phyloP scores from a whole-genome alignment of 2,329 filamentous ascomycete species.

The Fusarium tjaetaba region DNA sequence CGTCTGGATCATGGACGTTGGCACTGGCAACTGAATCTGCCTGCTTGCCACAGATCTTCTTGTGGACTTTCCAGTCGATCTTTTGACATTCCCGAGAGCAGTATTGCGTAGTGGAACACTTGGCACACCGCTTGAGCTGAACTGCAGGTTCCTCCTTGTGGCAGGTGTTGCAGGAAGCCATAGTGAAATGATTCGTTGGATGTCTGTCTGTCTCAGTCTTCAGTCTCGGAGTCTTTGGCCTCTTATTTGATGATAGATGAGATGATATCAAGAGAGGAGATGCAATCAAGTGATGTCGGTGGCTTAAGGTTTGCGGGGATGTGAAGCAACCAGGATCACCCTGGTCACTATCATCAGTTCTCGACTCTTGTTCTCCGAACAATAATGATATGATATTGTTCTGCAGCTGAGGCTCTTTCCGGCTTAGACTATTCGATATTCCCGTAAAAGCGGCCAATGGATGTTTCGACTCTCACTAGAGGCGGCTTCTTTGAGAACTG shows the following conservation, averaged over 20 bases:
- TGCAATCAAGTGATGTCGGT: background rate
- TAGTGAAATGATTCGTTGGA: background rate
- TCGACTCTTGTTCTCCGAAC: background rate
- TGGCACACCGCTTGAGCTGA: constrained; percentile 55
- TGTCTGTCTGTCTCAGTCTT: background rate
- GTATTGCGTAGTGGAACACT: constrained; percentile 58
- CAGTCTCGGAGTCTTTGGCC: background rate
- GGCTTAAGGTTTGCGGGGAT: constrained; percentile 1
- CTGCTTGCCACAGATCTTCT: constrained; percentile 52
- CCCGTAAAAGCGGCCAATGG: background rate
- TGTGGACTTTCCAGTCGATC: constrained; percentile 61
- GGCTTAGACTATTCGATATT: background rate
- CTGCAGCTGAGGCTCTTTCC: background rate
- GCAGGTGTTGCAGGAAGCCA: constrained; percentile 42
- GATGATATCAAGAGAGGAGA: background rate
- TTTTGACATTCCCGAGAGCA: constrained; percentile 64
- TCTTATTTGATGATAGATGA: background rate
- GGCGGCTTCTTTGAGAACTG: background rate
- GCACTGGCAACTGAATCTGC: background rate
- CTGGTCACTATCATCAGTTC: background rate
- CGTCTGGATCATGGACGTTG: background rate
- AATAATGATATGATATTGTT: background rate
- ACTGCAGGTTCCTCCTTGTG: constrained; percentile 43
- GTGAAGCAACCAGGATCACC: background rate
- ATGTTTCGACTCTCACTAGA: background rate